phyloP scores from a whole-genome alignment of 2,329 filamentous ascomycete species.

The Tympanopsis confertula region DNA sequence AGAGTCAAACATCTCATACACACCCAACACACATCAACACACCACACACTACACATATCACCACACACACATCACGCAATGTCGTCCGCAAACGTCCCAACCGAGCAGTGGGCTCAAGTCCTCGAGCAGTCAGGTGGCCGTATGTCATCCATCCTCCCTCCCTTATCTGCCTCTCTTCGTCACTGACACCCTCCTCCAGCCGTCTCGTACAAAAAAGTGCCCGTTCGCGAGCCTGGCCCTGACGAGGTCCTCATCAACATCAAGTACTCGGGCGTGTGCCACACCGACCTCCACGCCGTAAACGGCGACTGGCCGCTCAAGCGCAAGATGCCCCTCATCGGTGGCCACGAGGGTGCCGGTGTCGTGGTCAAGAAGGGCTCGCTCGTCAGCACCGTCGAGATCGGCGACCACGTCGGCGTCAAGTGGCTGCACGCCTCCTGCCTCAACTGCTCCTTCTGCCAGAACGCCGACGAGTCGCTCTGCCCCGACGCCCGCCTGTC shows the following conservation, averaged over 20 bases:
- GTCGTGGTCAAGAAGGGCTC: conserved; percentile 53
- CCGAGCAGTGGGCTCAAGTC: conserved; percentile 84
- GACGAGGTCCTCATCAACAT: conserved; percentile 74
- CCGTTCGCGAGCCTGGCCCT: conserved; percentile 67
- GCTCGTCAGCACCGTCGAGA: conserved; percentile 47
- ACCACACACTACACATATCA: no score
- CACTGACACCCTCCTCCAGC: conserved; percentile 22
- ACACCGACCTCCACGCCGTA: conserved; percentile 27
- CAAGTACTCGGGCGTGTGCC: neutral
- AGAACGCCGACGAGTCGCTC: conserved; percentile 52
- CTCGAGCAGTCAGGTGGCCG: conserved; percentile 69
- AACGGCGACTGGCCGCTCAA: conserved; percentile 61
- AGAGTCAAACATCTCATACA: no score
- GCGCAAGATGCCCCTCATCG: conserved; percentile 58
- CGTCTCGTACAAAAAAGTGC: conserved; percentile 67
- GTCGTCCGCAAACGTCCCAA: conserved; percentile 48
- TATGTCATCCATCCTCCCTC: conserved; percentile 31
- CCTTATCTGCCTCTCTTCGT: neutral
- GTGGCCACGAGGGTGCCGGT: conserved; percentile 49
- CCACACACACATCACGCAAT: no score
- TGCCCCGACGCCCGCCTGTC: conserved; percentile 51
- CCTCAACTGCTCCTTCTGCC: conserved; percentile 56
- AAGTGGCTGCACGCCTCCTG: conserved; percentile 64
- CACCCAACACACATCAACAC: no score
- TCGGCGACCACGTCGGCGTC: conserved; percentile 58